Conservation (phyloP, 2,329 filamentous ascomycete species). For the Fusarium cyanostomum region DNA sequence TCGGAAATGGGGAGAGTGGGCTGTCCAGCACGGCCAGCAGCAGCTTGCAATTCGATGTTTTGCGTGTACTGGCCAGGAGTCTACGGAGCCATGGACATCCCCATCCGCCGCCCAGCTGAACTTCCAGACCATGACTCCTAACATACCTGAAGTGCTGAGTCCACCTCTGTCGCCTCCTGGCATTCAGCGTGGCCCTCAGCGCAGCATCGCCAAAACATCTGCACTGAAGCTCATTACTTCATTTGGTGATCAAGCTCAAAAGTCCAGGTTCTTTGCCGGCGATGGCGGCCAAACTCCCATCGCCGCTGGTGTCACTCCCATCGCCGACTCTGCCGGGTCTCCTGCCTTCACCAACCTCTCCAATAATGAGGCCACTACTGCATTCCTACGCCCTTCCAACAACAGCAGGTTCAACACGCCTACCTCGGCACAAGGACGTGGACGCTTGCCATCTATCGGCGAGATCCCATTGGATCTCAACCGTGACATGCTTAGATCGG, state of each 20-base stretch:
- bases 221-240: constrained; percentile 91
- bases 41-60: constrained; percentile 93
- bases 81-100: constrained; percentile 87
- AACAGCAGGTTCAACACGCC: constrained; percentile 76
- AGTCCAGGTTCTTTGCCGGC: constrained; percentile 70
- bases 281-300: constrained; percentile 77
- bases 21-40: constrained; percentile 85
- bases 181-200: constrained; percentile 65
- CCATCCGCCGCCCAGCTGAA: constrained; percentile 75
- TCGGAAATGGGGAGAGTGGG: constrained; percentile 93
- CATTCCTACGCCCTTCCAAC: constrained; percentile 73
- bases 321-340: constrained; percentile 74
- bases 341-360: constrained; percentile 66
- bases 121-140: constrained; percentile 63
- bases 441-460: constrained; percentile 80
- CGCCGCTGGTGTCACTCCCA: constrained; percentile 85
- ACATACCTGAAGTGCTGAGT: constrained; percentile 70
- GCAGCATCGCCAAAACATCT: constrained; percentile 79
- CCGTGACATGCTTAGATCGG: constrained; percentile 42
- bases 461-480: constrained; percentile 58
- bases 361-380: constrained; percentile 68
- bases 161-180: constrained; percentile 79
- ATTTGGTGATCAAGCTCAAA: constrained; percentile 73
- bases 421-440: constrained; percentile 68
- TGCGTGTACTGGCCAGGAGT: constrained; percentile 87